Evolutionary conservation across 2,329 filamentous ascomycete genomes (phyloP), one percentile per base, ranked within the genome.

Genomic region (Epichloe coenophiala): DNA sequence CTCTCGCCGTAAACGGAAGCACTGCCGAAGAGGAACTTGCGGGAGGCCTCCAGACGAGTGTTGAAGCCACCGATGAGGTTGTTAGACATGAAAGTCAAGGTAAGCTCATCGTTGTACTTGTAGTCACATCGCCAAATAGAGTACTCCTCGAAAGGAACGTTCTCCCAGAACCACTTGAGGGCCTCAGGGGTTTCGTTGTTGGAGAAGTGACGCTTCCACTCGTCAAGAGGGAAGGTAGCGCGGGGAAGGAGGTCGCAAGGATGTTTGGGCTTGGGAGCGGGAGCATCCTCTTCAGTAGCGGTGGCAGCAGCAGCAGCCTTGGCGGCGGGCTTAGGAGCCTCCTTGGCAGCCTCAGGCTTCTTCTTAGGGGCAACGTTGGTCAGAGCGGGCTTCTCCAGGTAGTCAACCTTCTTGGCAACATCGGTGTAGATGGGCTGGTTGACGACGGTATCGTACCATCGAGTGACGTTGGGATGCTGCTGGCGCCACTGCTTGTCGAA

Each of bases 21-120:
- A 64, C 78, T 82, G 62, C 93, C 93, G 74, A 98, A 97, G 68
- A 98, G 73, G 80, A 88, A 95, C 84, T 98, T 98, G 78, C 93
- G 90, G 67, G 88, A 95, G 58, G 68, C 93, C 80, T 98, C 93
- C 54, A 98, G 88, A 78, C 93, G 93, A 70, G 82, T 80, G 76
- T 96, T 95, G 82, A 98, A 95, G 70, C 93, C 93, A 73, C 87
- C 90, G 68, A 98, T 91, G 71, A 97, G 77, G 82, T 98, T 98
- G 80, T 86, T 88, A 62, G 88, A 91, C 93, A 98, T 98, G 86
- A 98, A 98, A 66, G 86, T 86, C 72, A 93, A 76, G 66, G 88
- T 96, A 60, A 98, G 81, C 83, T 98, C 93, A 55, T 95, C 83
- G 73, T 96, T 95, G 81, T 98, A 98, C 84, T 95, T 96, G 84